Evolutionary conservation across 495 filamentous ascomycete species (phyloP), one percentile per base, ranked within the genome.

Genomic region (Pyronema domesticum): DNA sequence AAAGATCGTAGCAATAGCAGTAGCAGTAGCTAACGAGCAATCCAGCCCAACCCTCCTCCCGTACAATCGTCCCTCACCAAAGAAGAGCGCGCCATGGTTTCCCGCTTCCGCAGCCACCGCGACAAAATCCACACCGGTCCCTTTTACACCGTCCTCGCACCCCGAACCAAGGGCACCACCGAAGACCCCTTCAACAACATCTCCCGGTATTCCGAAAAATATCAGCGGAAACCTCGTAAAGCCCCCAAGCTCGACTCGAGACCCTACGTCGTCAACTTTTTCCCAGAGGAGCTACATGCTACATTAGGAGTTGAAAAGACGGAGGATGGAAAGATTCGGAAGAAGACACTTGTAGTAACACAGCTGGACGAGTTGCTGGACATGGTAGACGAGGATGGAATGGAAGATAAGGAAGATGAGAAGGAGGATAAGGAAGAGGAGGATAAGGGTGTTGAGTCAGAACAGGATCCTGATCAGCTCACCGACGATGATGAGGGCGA

Each of bases 161-260:
- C 23, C 23, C 55, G 50, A 40, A 65, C 65, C 35, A 57, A 57
- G 10, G 63, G 63, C 13, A 56, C 60, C 46, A 14, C 15, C 18
- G 59, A 65, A 53, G 62, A 66, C 49, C 63, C 63, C 6, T 66
- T 66, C 47, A 61, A 62, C 17, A 63, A 65, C 19, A 55, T 66
- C 34, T 53, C 50, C 10, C 56, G 58, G 18, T 66, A 65, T 42
- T 65, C 62, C 3, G 49, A 51, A 15, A 65, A 60, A 46, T 66
- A 66, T 44, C 56, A 57, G 40, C 58, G 56, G 19, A 53, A 63
- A 18, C 51, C 47, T 14, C 53, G 63, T 14, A 55, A 55, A 14
- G 63, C 61, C 3, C 63, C 63, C 5, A 61, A 65, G 42, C 55
- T 66, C 13, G 63, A 66, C 51, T 60, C 63, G 9, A 48, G 63